A percentile compares a stretch with the other conserved stretches of the same genome.
Evolutionary conservation across 139 green algal species (phyloP).

Genomic region (Chlamydomonas incerta): DNA sequence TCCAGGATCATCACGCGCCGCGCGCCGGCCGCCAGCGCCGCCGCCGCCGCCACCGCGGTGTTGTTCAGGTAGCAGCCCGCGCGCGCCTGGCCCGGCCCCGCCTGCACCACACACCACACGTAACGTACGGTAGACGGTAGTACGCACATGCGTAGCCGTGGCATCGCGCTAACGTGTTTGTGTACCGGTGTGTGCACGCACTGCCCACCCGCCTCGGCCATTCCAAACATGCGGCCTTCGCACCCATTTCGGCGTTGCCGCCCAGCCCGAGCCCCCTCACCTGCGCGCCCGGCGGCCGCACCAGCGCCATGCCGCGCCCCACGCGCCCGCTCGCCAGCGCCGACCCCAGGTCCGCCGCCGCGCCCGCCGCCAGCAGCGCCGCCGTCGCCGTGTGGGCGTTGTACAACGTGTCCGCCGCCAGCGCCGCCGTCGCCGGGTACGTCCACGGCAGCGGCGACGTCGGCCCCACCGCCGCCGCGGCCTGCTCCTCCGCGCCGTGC

Average conservation of each 20-base stretch:
- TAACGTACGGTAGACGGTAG: too few species aligned
- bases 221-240: too few species aligned
- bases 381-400: constrained; percentile 33
- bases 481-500: too few species aligned
- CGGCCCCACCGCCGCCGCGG: neutral
- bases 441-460: neutral
- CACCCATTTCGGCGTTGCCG: too few species aligned
- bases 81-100: constrained; percentile 58
- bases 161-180: too few species aligned
- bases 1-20: constrained; percentile 78
- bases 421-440: neutral
- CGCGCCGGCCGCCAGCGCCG: constrained; percentile 56
- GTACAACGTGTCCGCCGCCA: constrained; percentile 35
- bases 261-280: neutral
- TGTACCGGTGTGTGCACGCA: too few species aligned
- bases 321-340: constrained; percentile 59
- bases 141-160: too few species aligned
- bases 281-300: constrained; percentile 74
- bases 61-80: constrained; percentile 89
- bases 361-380: constrained; percentile 72
- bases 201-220: too few species aligned
- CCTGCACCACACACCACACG: constrained; percentile 49
- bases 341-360: constrained; percentile 64
- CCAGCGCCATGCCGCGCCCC: constrained; percentile 64
- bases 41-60: constrained; percentile 61